Percentiles rank a stretch among this genome's conserved stretches.
phyloP scores from a whole-genome alignment of 2,329 filamentous ascomycete species.

The Orbilia oligospora region DNA sequence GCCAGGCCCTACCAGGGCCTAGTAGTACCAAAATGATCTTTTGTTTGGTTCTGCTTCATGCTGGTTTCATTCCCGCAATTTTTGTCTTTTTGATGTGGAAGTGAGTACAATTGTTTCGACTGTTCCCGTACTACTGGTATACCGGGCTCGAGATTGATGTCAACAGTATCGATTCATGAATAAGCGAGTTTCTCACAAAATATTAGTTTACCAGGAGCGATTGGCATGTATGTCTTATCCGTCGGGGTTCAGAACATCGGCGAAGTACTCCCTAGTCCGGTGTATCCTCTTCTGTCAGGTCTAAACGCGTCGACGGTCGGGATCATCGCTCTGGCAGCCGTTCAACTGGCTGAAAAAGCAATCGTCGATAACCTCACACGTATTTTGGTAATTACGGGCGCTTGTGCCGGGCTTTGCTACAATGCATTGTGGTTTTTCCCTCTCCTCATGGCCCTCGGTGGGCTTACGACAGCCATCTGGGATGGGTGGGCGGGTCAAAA shows the following conservation, averaged over 20 bases:
- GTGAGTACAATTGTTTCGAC: constrained; percentile 67
- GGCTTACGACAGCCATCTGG: constrained; percentile 71
- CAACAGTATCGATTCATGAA: background rate
- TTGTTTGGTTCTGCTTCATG: constrained; percentile 76
- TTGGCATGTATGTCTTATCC: constrained; percentile 79
- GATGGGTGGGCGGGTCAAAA: constrained; percentile 72
- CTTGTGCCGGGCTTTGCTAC: constrained; percentile 77
- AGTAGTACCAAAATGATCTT: constrained; percentile 80
- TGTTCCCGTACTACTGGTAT: background rate
- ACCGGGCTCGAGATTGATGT: no score
- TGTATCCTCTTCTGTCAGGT: constrained; percentile 79
- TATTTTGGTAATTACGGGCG: constrained; percentile 76
- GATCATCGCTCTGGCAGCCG: constrained; percentile 78
- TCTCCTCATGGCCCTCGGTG: constrained; percentile 73
- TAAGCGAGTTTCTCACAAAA: background rate
- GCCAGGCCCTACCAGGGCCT: constrained; percentile 78
- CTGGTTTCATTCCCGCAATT: constrained; percentile 73
- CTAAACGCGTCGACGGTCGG: constrained; percentile 81
- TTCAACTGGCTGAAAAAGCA: constrained; percentile 77
- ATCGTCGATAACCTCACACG: constrained; percentile 77
- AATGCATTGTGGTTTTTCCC: constrained; percentile 84
- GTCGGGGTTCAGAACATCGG: constrained; percentile 76
- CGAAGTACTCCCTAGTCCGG: constrained; percentile 73
- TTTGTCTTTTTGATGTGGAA: constrained; percentile 77
- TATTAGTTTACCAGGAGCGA: constrained; percentile 76